A percentile compares a stretch with the other conserved stretches of the same genome.
Conservation (phyloP, 768 basidiomycete genomes). For the Asterophora parasitica region DNA sequence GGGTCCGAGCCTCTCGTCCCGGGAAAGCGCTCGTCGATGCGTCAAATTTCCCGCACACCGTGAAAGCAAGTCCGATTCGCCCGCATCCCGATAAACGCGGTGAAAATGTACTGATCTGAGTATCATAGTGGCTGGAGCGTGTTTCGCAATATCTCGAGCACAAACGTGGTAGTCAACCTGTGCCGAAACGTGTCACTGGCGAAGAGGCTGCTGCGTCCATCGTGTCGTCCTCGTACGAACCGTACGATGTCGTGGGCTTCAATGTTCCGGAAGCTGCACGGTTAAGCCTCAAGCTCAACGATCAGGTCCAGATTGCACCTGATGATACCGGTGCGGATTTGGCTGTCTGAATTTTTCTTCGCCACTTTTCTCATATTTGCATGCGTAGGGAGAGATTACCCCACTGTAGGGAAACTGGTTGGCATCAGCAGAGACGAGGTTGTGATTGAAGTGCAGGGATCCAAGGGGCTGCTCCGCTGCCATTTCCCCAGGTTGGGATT, state of each 20-base stretch:
- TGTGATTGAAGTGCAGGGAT: slow-evolving; percentile 41
- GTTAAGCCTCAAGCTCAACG: slow-evolving; percentile 34
- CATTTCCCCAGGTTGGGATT: slow-evolving; percentile 52
- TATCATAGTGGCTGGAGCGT: slow-evolving; percentile 52
- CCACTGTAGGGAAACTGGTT: slow-evolving; percentile 46
- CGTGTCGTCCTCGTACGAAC: slow-evolving; percentile 29
- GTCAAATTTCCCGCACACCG: slow-evolving; percentile 31
- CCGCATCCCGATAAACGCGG: too few relatives aligned
- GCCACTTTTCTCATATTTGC: background rate
- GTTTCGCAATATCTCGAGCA: slow-evolving; percentile 30
- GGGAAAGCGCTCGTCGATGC: slow-evolving; percentile 34
- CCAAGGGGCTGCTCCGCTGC: slow-evolving; percentile 35
- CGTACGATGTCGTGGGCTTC: slow-evolving; percentile 39
- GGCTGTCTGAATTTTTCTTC: background rate
- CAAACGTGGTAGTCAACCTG: slow-evolving; percentile 22
- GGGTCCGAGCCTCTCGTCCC: slow-evolving; percentile 35
- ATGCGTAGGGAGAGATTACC: slow-evolving; percentile 31
- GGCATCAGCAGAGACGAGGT: slow-evolving; percentile 44
- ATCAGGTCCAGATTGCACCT: slow-evolving; percentile 38
- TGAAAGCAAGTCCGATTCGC: slow-evolving; percentile 39
- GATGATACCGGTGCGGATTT: slow-evolving; percentile 41
- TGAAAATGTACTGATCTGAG: too few relatives aligned
- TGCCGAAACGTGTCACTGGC: slow-evolving; percentile 29
- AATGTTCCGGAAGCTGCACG: slow-evolving; percentile 38
- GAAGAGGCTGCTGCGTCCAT: slow-evolving; percentile 40